phyloP scores from a whole-genome alignment of 2,329 filamentous ascomycete species.

The Aschersonia sp. region DNA sequence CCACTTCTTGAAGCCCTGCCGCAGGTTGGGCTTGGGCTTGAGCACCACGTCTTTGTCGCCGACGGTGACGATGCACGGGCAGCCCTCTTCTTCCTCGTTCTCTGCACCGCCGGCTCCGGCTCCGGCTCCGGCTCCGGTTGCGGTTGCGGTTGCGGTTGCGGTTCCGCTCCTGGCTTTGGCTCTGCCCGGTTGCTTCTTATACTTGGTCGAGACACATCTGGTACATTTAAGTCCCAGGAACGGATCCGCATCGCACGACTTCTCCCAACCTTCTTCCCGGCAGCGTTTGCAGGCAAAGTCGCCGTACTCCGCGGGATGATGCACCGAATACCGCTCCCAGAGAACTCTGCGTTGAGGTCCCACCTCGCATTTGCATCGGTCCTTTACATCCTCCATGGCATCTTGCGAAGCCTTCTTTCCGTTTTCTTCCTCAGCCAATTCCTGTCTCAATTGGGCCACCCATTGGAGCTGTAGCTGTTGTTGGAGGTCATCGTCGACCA shows the following conservation, averaged over 20 bases:
- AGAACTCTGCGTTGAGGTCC: background rate
- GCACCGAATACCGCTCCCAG: conserved; percentile 6
- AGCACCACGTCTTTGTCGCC: background rate
- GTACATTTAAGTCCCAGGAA: conserved; percentile 8
- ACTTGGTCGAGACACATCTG: conserved; percentile 4
- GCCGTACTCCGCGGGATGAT: conserved; percentile 5
- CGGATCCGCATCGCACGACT: conserved; percentile 11
- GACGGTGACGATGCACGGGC: background rate
- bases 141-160: too few species aligned
- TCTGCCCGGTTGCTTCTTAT: background rate
- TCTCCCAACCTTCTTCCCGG: background rate
- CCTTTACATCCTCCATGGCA: too few species aligned
- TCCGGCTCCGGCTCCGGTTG: background rate
- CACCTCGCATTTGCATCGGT: conserved; percentile 5
- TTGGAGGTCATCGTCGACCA: too few species aligned
- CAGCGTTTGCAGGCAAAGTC: conserved; percentile 7
- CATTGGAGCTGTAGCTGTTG: too few species aligned
- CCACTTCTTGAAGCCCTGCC: conserved; percentile 8
- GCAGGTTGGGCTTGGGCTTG: conserved; percentile 5
- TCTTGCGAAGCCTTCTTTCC: too few species aligned
- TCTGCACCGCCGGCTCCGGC: background rate
- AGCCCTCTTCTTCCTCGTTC: background rate
- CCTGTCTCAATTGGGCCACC: too few species aligned
- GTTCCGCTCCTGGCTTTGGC: conserved; percentile 2
- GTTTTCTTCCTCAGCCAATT: background rate